Percentiles rank a stretch among this genome's conserved stretches.
Conservation (phyloP, 2,329 filamentous ascomycete species). For the Cercospora sp. region DNA sequence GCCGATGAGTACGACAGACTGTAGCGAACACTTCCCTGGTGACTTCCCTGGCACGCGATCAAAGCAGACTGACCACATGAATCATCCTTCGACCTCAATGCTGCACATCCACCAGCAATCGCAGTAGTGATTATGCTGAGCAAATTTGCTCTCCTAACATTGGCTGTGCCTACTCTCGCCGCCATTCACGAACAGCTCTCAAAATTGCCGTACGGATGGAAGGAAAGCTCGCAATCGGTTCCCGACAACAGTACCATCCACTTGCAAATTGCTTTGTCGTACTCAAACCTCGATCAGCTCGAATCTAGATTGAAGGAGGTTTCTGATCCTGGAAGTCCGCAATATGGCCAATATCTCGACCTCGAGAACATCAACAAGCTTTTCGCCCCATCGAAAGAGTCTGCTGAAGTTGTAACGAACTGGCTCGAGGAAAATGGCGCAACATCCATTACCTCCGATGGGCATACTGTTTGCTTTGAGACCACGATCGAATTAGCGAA, state of each 20-base stretch:
- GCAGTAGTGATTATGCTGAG: background rate
- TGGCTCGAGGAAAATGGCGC: constrained; percentile 50
- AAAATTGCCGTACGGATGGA: background rate
- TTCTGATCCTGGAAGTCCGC: constrained; percentile 49
- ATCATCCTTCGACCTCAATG: background rate
- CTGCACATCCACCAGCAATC: background rate
- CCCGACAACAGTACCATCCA: background rate
- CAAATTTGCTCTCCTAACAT: background rate
- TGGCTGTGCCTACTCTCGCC: background rate
- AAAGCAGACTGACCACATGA: background rate
- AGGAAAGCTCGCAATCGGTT: background rate
- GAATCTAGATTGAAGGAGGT: constrained; percentile 44
- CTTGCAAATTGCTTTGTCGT: background rate
- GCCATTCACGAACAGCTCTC: background rate
- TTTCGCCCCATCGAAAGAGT: constrained; percentile 44
- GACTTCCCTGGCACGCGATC: background rate
- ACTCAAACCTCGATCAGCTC: constrained; percentile 39
- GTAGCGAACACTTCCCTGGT: background rate
- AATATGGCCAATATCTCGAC: constrained; percentile 54
- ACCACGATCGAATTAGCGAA: constrained; percentile 42
- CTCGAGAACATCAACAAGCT: constrained; percentile 47
- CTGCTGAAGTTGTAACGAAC: constrained; percentile 29
- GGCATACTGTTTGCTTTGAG: constrained; percentile 39
- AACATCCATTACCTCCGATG: constrained; percentile 41
- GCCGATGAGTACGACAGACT: too few species aligned